phyloP scores from a whole-genome alignment of 1,284 basidiomycete genomes.

The Pyrrhoderma noxium region DNA sequence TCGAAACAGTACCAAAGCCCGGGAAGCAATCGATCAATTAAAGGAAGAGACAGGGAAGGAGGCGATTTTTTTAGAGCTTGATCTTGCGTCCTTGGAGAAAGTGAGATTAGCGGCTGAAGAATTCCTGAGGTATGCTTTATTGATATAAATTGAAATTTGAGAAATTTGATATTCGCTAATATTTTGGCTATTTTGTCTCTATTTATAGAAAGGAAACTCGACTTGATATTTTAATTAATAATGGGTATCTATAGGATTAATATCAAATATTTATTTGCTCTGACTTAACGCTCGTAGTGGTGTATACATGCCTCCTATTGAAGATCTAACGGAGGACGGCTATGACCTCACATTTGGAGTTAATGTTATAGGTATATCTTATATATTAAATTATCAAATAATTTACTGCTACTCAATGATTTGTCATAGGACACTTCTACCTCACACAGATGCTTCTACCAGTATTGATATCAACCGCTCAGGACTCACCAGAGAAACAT shows the following conservation, averaged over 20 bases:
- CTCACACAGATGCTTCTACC: slow-evolving; percentile 32
- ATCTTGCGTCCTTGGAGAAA: slow-evolving; percentile 48
- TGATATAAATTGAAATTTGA: background rate
- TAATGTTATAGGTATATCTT: slow-evolving; percentile 27
- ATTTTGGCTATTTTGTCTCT: background rate
- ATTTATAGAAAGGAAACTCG: slow-evolving; percentile 24
- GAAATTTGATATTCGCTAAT: background rate
- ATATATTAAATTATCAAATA: background rate
- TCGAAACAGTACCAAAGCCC: slow-evolving; percentile 41
- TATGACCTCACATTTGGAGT: slow-evolving; percentile 39
- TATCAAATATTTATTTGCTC: background rate
- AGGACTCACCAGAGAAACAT: slow-evolving; percentile 21
- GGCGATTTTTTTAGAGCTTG: slow-evolving; percentile 47
- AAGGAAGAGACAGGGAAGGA: slow-evolving; percentile 36
- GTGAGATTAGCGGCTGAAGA: slow-evolving; percentile 46
- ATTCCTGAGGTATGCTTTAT: slow-evolving; percentile 34
- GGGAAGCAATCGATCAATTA: slow-evolving; percentile 44
- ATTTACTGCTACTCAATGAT: background rate
- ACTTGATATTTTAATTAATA: slow-evolving; percentile 25
- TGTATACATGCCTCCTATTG: slow-evolving; percentile 32
- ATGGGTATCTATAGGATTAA: slow-evolving; percentile 14
- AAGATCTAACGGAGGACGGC: slow-evolving; percentile 31
- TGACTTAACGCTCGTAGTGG: slow-evolving; percentile 25
- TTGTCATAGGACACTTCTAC: slow-evolving; percentile 24
- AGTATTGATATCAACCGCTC: slow-evolving; percentile 23